Percentiles rank a stretch among this genome's conserved stretches.
Conservation (phyloP, 352 stramenopile species). For the Phytophthora rubi region DNA sequence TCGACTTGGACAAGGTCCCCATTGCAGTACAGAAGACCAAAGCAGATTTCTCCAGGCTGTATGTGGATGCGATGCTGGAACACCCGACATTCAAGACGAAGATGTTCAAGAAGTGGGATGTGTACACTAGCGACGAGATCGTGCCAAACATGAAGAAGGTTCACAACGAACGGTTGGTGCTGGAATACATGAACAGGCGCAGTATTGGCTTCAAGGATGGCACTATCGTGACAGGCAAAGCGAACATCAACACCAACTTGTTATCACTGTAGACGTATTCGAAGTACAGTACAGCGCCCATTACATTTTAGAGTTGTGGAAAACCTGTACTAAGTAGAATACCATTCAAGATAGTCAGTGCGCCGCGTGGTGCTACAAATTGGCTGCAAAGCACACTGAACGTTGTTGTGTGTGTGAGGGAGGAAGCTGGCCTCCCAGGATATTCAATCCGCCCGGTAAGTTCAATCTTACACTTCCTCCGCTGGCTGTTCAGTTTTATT, state of each 20-base stretch:
- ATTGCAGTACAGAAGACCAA: background rate
- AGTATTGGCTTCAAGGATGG: background rate
- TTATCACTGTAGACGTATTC: too few relatives aligned
- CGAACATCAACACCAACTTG: background rate
- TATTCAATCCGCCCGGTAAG: too few relatives aligned
- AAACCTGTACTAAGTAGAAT: too few relatives aligned
- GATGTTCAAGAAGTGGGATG: slow-evolving; percentile 6
- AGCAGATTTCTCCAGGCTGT: background rate
- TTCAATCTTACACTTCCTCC: too few relatives aligned
- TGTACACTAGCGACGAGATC: background rate
- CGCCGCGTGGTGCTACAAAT: too few relatives aligned
- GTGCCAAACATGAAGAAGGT: background rate
- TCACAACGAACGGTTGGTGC: background rate
- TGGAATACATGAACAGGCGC: background rate
- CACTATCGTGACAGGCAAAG: background rate
- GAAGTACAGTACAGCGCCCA: too few relatives aligned
- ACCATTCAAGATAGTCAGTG: too few relatives aligned
- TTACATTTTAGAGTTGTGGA: too few relatives aligned
- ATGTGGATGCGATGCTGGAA: background rate
- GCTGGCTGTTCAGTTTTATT: too few relatives aligned
- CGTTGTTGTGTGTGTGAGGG: too few relatives aligned
- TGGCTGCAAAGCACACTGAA: too few relatives aligned
- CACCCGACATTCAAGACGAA: background rate
- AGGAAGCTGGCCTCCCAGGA: too few relatives aligned
- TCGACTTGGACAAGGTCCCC: background rate